A percentile compares a stretch with the other conserved stretches of the same genome.
phyloP scores from a whole-genome alignment of 495 filamentous ascomycete genomes.

The Penicillium fimorum region DNA sequence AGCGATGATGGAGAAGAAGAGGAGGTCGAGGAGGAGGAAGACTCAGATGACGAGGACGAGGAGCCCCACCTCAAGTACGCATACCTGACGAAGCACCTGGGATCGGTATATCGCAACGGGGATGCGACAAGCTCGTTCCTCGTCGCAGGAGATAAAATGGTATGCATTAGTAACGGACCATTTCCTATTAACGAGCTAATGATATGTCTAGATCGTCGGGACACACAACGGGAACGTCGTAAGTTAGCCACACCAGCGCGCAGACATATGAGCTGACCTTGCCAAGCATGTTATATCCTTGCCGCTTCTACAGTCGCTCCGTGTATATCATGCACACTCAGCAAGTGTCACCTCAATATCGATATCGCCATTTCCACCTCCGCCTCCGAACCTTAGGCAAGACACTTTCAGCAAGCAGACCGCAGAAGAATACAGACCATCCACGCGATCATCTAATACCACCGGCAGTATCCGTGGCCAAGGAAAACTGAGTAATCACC shows the following conservation, averaged over 20 bases:
- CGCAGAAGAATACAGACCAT: slow-evolving; percentile 46
- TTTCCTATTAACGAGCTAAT: slow-evolving; percentile 17
- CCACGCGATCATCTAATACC: slow-evolving; percentile 43
- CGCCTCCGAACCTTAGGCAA: slow-evolving; percentile 57
- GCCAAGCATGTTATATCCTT: slow-evolving; percentile 78
- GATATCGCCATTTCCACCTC: slow-evolving; percentile 84
- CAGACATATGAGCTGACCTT: slow-evolving; percentile 22
- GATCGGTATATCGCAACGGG: slow-evolving; percentile 83
- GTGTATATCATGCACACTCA: slow-evolving; percentile 85
- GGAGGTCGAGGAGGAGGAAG: slow-evolving; percentile 53
- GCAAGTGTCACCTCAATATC: slow-evolving; percentile 88
- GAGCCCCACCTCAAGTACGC: slow-evolving; percentile 93
- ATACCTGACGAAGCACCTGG: slow-evolving; percentile 74
- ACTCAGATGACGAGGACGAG: slow-evolving; percentile 85
- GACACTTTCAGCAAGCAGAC: slow-evolving; percentile 49
- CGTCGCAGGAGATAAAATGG: slow-evolving; percentile 95
- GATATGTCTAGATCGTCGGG: slow-evolving; percentile 68
- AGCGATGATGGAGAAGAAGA: slow-evolving; percentile 27
- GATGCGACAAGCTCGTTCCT: slow-evolving; percentile 90
- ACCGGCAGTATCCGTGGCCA: slow-evolving; percentile 52
- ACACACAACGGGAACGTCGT: slow-evolving; percentile 98
- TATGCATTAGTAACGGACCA: slow-evolving; percentile 34
- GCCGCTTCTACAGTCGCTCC: slow-evolving; percentile 72
- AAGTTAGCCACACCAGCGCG: slow-evolving; percentile 39
- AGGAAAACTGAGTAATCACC: slow-evolving; percentile 43